Evolutionary conservation across 2,329 filamentous ascomycete genomes (phyloP), one percentile per base, ranked within the genome.

Genomic region (Aureobasidium sp.): DNA sequence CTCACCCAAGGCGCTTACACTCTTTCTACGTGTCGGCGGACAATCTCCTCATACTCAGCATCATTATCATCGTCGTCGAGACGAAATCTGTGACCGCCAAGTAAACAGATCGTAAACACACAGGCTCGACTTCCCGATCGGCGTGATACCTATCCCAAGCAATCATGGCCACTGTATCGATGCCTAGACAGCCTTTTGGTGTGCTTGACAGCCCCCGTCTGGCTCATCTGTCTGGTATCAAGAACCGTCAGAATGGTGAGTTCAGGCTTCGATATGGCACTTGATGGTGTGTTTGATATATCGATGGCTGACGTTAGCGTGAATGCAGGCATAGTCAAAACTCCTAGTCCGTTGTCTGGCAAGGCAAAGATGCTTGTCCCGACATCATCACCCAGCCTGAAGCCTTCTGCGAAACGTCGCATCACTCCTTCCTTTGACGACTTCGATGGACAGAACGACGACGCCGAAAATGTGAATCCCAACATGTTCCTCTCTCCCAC

Each of bases 191-290:
- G 74, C 88, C 88, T 6, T 91, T 92, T 73, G 88, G 85, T 70
- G 86, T 86, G 51, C 79, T 92, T 59, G 84, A 89, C 70, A 80
- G 79, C 67, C 77, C 84, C 60, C 84, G 89, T 66, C 79, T 92
- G 27, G 86, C 90, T 73, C 84, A 79, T 65, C 77, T 93, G 67
- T 86, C 85, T 27, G 90, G 84, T 74, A 75, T 86, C 54, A 93
- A 91, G 79, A 92, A 92, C 73, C 80, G 85, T 73, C 88, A 92
- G 69, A 82, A 82, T 76, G 77, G 80, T 82, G 77, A 51, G 57
- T 57, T 64, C 43, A 43, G 59, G 62, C 37, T 31, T 47, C 46
- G 54, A 31, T 37, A 53, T 35, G 25, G 23, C 31, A 40, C 27
- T 37, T 49, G n/a, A 19, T 42, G 43, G 40, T 40, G 40, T 67